phyloP scores from a whole-genome alignment of 2,329 filamentous ascomycete genomes.

The Cercospora zeina region DNA sequence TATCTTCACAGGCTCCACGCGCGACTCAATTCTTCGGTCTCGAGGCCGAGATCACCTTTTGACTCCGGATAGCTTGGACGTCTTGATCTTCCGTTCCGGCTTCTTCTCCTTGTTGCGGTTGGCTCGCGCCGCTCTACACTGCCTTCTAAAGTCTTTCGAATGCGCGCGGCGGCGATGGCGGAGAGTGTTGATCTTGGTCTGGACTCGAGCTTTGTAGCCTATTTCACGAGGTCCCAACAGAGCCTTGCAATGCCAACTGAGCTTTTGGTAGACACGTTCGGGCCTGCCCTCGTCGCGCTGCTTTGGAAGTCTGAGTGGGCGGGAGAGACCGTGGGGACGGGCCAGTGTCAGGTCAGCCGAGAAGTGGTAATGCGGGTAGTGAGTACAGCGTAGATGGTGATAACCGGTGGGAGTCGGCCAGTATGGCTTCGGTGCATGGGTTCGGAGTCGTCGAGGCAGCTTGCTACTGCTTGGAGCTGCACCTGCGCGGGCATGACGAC shows the following conservation, averaged over 20 bases:
- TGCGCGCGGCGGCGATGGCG: conserved; percentile 12
- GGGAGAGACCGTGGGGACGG: background rate
- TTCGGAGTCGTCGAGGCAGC: background rate
- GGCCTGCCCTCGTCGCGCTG: conserved; percentile 7
- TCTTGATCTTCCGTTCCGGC: background rate
- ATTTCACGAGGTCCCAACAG: conserved; percentile 13
- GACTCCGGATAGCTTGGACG: background rate
- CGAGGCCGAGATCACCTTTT: background rate
- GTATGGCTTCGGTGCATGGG: background rate
- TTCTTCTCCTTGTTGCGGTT: background rate
- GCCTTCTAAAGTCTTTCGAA: conserved; percentile 10
- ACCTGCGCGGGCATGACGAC: background rate
- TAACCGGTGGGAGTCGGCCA: background rate
- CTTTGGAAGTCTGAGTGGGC: background rate
- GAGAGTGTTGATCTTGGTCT: conserved; percentile 12
- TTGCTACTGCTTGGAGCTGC: background rate
- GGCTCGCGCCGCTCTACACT: conserved; percentile 8
- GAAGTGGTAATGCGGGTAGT: background rate
- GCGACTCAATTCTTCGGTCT: too few species aligned
- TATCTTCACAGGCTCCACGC: conserved; percentile 5
- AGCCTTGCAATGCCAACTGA: conserved; percentile 13
- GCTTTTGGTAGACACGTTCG: conserved; percentile 4
- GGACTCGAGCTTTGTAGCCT: conserved; percentile 14
- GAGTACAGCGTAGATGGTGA: background rate
- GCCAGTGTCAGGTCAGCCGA: conserved; percentile 6